phyloP scores from a whole-genome alignment of 2,329 filamentous ascomycete genomes.

The Hypoxylon rubiginosum region DNA sequence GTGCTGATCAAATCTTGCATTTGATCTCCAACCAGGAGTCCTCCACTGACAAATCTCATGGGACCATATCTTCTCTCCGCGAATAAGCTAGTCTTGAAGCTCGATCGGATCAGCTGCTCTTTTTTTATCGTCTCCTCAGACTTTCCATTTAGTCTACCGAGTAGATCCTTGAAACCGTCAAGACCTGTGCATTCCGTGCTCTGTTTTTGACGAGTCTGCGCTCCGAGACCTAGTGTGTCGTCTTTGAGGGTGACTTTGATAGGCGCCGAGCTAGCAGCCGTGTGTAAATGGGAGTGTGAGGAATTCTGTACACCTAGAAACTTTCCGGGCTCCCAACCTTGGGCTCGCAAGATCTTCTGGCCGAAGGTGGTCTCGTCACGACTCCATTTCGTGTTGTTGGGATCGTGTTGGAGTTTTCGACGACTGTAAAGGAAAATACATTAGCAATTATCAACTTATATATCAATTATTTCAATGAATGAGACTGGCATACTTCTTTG shows the following conservation, averaged over 20 bases:
- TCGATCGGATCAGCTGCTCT: slow-evolving; percentile 76
- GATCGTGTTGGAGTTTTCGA: slow-evolving; percentile 86
- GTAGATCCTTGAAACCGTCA: slow-evolving; percentile 85
- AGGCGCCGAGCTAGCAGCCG: slow-evolving; percentile 84
- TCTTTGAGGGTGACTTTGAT: slow-evolving; percentile 90
- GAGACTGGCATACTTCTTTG: slow-evolving; percentile 41
- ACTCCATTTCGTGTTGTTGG: slow-evolving; percentile 96
- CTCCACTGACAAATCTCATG: slow-evolving; percentile 90
- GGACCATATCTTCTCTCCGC: slow-evolving; percentile 81
- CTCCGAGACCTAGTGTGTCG: slow-evolving; percentile 90
- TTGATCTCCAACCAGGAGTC: slow-evolving; percentile 73
- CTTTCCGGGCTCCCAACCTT: slow-evolving; percentile 91
- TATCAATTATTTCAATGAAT: background rate
- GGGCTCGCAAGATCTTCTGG: slow-evolving; percentile 86
- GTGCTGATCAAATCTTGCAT: slow-evolving; percentile 61
- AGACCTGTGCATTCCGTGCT: slow-evolving; percentile 86
- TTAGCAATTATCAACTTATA: slow-evolving; percentile 29
- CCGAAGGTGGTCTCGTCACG: slow-evolving; percentile 86
- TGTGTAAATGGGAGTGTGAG: slow-evolving; percentile 80
- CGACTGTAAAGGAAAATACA: slow-evolving; percentile 47
- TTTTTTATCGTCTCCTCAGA: slow-evolving; percentile 78
- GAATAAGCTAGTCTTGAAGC: slow-evolving; percentile 80
- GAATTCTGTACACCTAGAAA: slow-evolving; percentile 84
- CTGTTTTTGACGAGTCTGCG: slow-evolving; percentile 73
- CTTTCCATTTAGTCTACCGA: slow-evolving; percentile 92